Evolutionary conservation across 148 eudicot species (phyloP).

Genomic region (Chenopodium formosanum): DNA sequence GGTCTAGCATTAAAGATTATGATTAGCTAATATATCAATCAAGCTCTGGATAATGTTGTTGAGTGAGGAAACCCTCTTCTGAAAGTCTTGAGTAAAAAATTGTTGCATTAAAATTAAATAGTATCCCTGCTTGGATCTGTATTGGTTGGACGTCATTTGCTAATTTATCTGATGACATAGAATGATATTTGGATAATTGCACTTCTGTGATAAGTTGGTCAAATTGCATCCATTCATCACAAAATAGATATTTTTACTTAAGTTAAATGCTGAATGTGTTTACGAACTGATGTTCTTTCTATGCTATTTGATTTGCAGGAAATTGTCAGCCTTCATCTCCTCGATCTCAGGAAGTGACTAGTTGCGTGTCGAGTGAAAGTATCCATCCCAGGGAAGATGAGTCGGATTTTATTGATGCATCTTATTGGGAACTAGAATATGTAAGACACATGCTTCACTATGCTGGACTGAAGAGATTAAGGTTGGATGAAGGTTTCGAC

Average conservation of each 20-base stretch:
- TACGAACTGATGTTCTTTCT: background rate
- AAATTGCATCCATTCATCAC: background rate
- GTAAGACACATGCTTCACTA: conserved; percentile 47
- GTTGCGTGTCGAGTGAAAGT: conserved; percentile 37
- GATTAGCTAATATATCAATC: background rate
- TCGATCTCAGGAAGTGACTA: conserved; percentile 37
- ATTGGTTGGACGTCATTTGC: background rate
- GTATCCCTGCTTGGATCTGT: background rate
- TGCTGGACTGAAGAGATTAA: conserved; percentile 48
- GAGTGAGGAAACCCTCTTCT: background rate
- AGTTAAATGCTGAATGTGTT: background rate
- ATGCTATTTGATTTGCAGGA: conserved; percentile 40
- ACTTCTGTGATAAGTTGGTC: background rate
- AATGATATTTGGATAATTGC: background rate
- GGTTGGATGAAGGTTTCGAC: conserved; percentile 40
- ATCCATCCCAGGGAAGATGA: conserved; percentile 43
- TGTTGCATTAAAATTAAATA: background rate
- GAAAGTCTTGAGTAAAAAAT: background rate
- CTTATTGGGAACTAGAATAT: conserved; percentile 66
- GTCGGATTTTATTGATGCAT: conserved; percentile 33
- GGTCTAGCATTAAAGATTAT: background rate
- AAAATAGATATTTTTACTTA: no score
- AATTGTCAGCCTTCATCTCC: conserved; percentile 37
- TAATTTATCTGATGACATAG: background rate
- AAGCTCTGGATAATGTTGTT: background rate